Percentiles rank a stretch among this genome's conserved stretches.
Conservation (phyloP, 805 yeast species). For the Hanseniaspora valbyensis region DNA sequence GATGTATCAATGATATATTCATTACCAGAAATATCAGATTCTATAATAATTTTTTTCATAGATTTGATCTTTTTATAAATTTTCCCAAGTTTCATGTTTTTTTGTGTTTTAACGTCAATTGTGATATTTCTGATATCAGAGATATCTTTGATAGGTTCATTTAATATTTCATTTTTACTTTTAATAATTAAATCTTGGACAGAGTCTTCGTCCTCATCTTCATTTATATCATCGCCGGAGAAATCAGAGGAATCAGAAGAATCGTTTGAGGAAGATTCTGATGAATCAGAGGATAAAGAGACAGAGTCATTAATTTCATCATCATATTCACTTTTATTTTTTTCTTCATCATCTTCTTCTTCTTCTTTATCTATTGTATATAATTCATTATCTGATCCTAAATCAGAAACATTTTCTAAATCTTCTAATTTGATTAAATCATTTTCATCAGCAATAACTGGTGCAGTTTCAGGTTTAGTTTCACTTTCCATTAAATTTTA, state of each 20-base stretch:
- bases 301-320: not conserved
- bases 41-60: conserved; percentile 38
- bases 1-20: conserved; percentile 9
- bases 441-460: conserved; percentile 1
- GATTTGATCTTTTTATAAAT: conserved; percentile 9
- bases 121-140: conserved; percentile 47
- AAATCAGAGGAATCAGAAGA: conserved; percentile 13
- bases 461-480: too few relatives aligned
- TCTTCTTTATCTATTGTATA: conserved; percentile 3
- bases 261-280: conserved; percentile 21
- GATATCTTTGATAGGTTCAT: conserved; percentile 54
- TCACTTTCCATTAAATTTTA: too few relatives aligned
- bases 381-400: conserved; percentile 4
- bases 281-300: not conserved
- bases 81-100: conserved; percentile 12
- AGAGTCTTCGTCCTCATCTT: conserved; percentile 19
- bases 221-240: conserved; percentile 16
- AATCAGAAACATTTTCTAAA: conserved; percentile 11
- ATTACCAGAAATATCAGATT: conserved; percentile 35
- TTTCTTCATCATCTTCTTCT: not conserved
- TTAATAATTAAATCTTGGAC: conserved; percentile 48
- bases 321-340: too few relatives aligned
- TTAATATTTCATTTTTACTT: conserved; percentile 65
- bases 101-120: conserved; percentile 49
- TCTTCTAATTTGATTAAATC: conserved; percentile 8